These are phyloP conservation scores for Olyra latifolia DNA, from an alignment of 176 grass and related monocot species.

Conservation along the genomic window DNA sequence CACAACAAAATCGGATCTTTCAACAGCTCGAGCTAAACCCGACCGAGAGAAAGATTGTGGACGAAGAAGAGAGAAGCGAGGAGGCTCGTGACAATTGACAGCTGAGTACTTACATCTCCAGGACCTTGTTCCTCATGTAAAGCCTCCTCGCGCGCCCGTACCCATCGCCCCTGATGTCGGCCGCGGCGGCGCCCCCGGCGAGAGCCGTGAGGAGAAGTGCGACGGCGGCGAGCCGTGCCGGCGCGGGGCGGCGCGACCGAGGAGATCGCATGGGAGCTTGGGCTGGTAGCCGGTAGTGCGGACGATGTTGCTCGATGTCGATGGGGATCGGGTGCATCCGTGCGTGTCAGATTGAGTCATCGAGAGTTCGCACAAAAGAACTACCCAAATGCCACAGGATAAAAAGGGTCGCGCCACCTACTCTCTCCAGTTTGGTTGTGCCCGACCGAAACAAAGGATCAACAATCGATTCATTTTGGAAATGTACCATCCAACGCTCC, in stretches of 20 bases:
- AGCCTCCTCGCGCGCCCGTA: constrained; percentile 63
- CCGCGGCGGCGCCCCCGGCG: neutral
- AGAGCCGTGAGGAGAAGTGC: constrained; percentile 34
- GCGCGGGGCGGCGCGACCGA: neutral
- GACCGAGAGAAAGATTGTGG: neutral
- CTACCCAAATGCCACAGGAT: no score
- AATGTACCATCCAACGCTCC: no score
- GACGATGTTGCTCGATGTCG: no score
- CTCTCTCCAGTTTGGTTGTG: no score
- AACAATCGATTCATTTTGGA: no score
- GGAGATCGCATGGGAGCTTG: constrained; percentile 40
- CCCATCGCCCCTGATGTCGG: constrained; percentile 15
- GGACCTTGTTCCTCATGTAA: constrained; percentile 77
- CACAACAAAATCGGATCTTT: neutral
- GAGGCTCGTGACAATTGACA: neutral
- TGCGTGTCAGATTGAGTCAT: no score
- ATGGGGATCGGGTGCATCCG: no score
- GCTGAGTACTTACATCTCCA: constrained; percentile 68
- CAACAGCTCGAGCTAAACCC: neutral
- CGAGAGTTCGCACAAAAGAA: no score
- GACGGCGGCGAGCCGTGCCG: constrained; percentile 8
- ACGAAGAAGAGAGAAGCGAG: neutral
- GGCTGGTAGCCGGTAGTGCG: no score
- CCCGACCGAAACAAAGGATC: no score
- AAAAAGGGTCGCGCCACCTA: no score